These are phyloP conservation scores for Ophiocytium majus DNA, from an alignment of 352 stramenopile species.

Conservation along the genomic window DNA sequence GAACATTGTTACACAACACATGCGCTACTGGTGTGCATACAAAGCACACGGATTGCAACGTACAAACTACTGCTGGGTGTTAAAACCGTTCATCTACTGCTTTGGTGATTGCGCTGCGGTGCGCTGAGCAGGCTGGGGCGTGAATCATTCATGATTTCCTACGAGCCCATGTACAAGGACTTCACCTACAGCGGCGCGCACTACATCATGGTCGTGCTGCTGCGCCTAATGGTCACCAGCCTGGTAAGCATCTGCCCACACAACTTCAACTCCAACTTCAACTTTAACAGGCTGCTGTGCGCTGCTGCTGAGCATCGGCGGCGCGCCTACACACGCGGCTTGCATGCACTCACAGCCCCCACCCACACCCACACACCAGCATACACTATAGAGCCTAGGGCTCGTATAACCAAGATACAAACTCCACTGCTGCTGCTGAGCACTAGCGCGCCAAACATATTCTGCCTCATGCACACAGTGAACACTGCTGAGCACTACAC, in stretches of 20 bases:
- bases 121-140: not conserved
- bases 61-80: too few relatives aligned
- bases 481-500: too few relatives aligned
- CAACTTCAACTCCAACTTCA: not conserved
- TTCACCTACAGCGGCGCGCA: not conserved
- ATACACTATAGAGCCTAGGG: not conserved
- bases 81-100: too few relatives aligned
- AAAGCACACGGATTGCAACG: too few relatives aligned
- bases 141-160: not conserved
- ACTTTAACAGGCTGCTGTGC: not conserved
- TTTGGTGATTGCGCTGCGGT: too few relatives aligned
- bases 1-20: too few relatives aligned
- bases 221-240: not conserved
- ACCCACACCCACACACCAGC: not conserved
- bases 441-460: too few relatives aligned
- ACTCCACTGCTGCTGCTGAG: too few relatives aligned
- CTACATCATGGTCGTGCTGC: not conserved
- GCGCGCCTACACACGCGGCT: not conserved
- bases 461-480: too few relatives aligned
- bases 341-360: not conserved
- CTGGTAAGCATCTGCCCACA: not conserved
- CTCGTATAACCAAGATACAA: constrained; percentile 2
- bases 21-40: too few relatives aligned
- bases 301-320: not conserved
- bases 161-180: constrained; percentile 12